Evolutionary conservation across 179 eudicot genomes (phyloP).

Genomic region (Silene noctiflora): DNA sequence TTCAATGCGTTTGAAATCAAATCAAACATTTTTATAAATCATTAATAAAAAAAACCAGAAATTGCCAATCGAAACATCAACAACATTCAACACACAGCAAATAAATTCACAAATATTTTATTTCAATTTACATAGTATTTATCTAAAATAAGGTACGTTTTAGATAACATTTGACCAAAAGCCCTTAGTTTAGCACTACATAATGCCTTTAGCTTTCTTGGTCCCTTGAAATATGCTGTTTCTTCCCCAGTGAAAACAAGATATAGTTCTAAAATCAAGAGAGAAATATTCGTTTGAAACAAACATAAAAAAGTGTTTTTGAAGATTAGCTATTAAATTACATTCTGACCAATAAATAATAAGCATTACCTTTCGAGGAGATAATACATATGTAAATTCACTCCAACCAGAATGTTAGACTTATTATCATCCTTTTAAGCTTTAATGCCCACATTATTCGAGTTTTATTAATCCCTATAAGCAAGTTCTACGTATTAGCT

Average conservation of each 20-base stretch:
- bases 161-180: not conserved
- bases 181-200: constrained; percentile 4
- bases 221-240: constrained; percentile 9
- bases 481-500: constrained; percentile 12
- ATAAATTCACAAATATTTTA: not conserved
- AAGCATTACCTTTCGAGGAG: constrained; percentile 20
- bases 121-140: not conserved
- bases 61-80: not conserved
- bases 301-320: constrained; percentile 4
- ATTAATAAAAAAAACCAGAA: too few species aligned
- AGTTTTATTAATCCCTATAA: constrained; percentile 6
- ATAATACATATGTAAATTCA: not conserved
- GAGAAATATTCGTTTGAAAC: constrained; percentile 15
- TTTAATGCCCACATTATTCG: constrained; percentile 9
- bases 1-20: too few species aligned
- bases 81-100: not conserved
- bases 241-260: constrained; percentile 19
- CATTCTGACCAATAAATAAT: constrained; percentile 5
- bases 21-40: too few species aligned
- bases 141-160: not conserved
- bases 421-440: not conserved
- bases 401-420: constrained; percentile 9
- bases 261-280: constrained; percentile 16
- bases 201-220: constrained; percentile 17
- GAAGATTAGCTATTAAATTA: constrained; percentile 13